phyloP scores from a whole-genome alignment of 1,284 basidiomycete genomes.

The Ganoderma sinense region DNA sequence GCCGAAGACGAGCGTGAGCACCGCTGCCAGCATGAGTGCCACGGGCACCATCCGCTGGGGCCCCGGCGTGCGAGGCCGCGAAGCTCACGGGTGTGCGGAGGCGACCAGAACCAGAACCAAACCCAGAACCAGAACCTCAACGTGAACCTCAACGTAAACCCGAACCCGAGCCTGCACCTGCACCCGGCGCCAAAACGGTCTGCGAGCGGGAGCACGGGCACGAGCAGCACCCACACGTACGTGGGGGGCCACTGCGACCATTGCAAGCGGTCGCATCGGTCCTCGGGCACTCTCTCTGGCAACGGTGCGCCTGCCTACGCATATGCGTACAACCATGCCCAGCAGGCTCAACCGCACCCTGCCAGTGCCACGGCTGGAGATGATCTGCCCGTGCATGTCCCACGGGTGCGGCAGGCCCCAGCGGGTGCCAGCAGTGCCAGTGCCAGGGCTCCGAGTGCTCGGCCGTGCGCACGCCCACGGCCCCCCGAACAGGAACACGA shows the following conservation, averaged over 20 bases:
- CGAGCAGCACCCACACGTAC: not conserved
- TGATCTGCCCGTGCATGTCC: not conserved
- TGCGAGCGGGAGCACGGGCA: not conserved
- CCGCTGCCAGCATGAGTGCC: not conserved
- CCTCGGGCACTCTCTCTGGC: not conserved
- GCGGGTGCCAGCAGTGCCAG: not conserved
- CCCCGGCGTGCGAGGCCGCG: not conserved
- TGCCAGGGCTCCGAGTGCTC: not conserved
- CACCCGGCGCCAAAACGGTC: not conserved
- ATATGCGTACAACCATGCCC: not conserved
- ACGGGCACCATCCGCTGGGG: not conserved
- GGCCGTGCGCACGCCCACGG: not conserved
- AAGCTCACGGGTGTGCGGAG: slow-evolving; percentile 6
- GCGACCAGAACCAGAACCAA: slow-evolving; percentile 7
- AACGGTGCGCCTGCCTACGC: not conserved
- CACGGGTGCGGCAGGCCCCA: not conserved
- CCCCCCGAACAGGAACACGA: not conserved
- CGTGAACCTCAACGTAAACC: not conserved
- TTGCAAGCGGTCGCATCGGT: slow-evolving; percentile 1
- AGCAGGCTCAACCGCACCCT: not conserved
- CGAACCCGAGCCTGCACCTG: not conserved
- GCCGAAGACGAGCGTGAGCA: not conserved
- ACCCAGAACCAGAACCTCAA: not conserved
- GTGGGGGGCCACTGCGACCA: too few species aligned
- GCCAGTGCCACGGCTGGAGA: not conserved